Evolutionary conservation across 2,329 filamentous ascomycete species (phyloP).

Genomic region (Phaeosphaeriaceae sp.): DNA sequence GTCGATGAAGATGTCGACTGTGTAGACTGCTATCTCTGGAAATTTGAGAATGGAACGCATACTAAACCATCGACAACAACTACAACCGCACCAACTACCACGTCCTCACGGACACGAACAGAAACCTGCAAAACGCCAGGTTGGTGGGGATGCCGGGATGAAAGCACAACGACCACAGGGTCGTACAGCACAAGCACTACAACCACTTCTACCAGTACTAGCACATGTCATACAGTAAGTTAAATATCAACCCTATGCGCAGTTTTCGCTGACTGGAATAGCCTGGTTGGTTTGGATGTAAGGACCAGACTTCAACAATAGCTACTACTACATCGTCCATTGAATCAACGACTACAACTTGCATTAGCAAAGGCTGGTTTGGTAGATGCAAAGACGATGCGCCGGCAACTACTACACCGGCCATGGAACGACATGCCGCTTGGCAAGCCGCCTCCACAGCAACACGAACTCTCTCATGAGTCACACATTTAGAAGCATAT

Average conservation of each 20-base stretch:
- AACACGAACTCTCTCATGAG: constrained; percentile 24
- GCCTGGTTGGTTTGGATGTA: constrained; percentile 47
- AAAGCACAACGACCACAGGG: constrained; percentile 33
- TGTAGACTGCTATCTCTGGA: constrained; percentile 46
- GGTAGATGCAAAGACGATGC: constrained; percentile 40
- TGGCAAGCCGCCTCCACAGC: constrained; percentile 32
- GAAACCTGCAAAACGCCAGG: constrained; percentile 47
- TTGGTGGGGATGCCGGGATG: constrained; percentile 47
- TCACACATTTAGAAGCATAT: neutral
- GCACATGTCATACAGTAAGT: constrained; percentile 32
- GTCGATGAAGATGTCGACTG: constrained; percentile 43
- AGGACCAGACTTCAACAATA: constrained; percentile 38
- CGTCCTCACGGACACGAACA: constrained; percentile 36
- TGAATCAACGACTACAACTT: constrained; percentile 36
- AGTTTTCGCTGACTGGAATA: no score
- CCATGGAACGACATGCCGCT: constrained; percentile 32
- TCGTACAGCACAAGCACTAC: constrained; percentile 27
- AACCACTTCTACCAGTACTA: constrained; percentile 30
- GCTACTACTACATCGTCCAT: constrained; percentile 25
- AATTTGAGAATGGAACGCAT: constrained; percentile 44
- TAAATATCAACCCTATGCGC: no score
- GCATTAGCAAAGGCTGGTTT: constrained; percentile 45
- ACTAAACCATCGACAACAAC: constrained; percentile 32
- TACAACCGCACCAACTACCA: constrained; percentile 29
- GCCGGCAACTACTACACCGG: constrained; percentile 33